phyloP scores from a whole-genome alignment of 2,329 filamentous ascomycete genomes.

The Aspergillus japonicus region DNA sequence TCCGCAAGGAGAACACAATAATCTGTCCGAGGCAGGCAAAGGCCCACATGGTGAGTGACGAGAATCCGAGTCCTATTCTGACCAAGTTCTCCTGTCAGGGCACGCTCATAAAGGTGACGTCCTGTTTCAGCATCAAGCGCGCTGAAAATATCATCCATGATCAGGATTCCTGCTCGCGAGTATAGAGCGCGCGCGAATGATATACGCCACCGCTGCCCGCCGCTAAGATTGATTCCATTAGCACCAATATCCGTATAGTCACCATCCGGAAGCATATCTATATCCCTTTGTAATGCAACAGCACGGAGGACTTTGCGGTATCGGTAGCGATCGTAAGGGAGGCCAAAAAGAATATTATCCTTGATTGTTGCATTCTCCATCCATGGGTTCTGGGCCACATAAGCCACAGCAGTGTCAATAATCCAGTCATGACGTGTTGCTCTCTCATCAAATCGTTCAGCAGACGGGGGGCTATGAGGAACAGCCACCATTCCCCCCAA shows the following conservation, averaged over 20 bases:
- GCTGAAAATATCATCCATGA: constrained; percentile 83
- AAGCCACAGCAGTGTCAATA: constrained; percentile 68
- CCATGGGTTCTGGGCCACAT: constrained; percentile 78
- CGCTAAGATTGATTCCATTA: constrained; percentile 80
- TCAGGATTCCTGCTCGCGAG: constrained; percentile 70
- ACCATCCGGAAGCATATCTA: constrained; percentile 73
- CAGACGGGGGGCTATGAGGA: constrained; percentile 48
- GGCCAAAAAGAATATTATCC: constrained; percentile 75
- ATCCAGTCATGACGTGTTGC: constrained; percentile 67
- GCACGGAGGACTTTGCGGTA: constrained; percentile 70
- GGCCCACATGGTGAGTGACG: constrained; percentile 75
- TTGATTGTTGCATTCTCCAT: constrained; percentile 78
- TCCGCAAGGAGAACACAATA: constrained; percentile 73
- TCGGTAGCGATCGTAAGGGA: constrained; percentile 66
- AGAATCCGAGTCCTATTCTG: constrained; percentile 70
- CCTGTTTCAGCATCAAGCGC: constrained; percentile 79
- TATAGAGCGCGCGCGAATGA: constrained; percentile 78
- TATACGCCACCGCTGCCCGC: constrained; percentile 80
- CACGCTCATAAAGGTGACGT: constrained; percentile 74
- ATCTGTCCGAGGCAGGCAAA: constrained; percentile 69
- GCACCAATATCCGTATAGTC: constrained; percentile 79
- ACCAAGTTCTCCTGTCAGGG: constrained; percentile 69
- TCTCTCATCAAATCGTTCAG: constrained; percentile 62
- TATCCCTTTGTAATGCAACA: constrained; percentile 72
- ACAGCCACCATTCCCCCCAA: constrained; percentile 60